These are phyloP conservation scores for Crithidia fasciculata DNA, from an alignment of 208 protist species.

Conservation along the genomic window DNA sequence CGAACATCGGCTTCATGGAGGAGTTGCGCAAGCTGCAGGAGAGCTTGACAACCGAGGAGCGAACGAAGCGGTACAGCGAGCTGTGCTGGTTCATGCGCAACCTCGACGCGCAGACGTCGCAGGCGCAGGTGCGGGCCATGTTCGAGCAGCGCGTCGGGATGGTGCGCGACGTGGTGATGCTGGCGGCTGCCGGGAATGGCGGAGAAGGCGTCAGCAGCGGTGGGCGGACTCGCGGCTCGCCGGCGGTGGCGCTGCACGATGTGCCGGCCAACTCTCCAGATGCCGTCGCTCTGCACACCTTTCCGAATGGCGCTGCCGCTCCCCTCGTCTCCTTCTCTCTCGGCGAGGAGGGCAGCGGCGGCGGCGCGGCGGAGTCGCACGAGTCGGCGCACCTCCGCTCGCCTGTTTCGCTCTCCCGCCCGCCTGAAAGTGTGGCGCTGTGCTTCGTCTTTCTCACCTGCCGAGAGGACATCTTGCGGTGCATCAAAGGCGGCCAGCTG, in stretches of 20 bases:
- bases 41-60: slow-evolving; percentile 52
- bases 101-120: slow-evolving; percentile 34
- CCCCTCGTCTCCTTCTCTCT: not conserved
- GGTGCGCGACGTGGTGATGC: slow-evolving; percentile 75
- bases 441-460: slow-evolving; percentile 81
- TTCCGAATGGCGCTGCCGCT: not conserved
- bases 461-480: slow-evolving; percentile 61
- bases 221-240: too few relatives aligned
- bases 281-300: not conserved
- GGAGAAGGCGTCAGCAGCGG: too few relatives aligned
- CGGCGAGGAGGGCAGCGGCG: not conserved
- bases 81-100: slow-evolving; percentile 68
- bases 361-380: not conserved
- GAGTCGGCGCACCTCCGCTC: not conserved
- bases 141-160: slow-evolving; percentile 74
- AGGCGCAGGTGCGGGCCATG: slow-evolving; percentile 51
- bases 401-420: not conserved
- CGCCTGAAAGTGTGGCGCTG: slow-evolving; percentile 16
- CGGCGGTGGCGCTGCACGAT: too few relatives aligned
- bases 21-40: slow-evolving; percentile 75
- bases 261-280: not conserved
- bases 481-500: slow-evolving; percentile 30
- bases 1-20: slow-evolving; percentile 86
- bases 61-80: slow-evolving; percentile 47
- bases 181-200: slow-evolving; percentile 8